These are phyloP conservation scores for Toxoplasma gondii DNA, from an alignment of 169 alveolate species.

Conservation along the genomic window DNA sequence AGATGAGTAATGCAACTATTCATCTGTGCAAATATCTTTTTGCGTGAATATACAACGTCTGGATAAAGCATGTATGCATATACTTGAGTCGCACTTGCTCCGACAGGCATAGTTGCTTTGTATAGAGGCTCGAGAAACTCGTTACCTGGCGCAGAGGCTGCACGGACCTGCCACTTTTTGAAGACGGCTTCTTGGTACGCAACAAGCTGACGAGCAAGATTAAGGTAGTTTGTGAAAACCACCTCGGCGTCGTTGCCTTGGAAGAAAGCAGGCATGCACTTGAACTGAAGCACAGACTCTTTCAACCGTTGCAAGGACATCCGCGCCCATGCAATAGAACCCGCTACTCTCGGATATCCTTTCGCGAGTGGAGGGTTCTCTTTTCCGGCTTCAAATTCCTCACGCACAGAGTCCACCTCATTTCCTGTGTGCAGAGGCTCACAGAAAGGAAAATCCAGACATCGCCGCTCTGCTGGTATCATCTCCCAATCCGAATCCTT, in stretches of 20 bases:
- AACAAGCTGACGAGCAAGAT: constrained; percentile 51
- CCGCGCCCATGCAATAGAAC: constrained; percentile 92
- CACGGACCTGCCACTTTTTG: constrained; percentile 61
- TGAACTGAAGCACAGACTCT: constrained; percentile 90
- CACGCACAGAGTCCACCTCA: constrained; percentile 65
- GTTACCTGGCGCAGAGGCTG: too few species aligned
- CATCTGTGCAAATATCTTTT: too few species aligned
- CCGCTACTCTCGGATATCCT: constrained; percentile 85
- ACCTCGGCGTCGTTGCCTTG: constrained; percentile 79
- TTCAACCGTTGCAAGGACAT: constrained; percentile 88
- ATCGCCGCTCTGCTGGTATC: background rate
- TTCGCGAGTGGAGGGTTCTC: constrained; percentile 83
- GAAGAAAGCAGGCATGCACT: constrained; percentile 83
- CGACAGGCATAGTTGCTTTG: too few species aligned
- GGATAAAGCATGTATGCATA: background rate
- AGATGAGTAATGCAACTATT: too few species aligned
- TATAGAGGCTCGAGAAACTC: too few species aligned
- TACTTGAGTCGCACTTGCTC: too few species aligned
- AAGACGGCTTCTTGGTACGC: constrained; percentile 58
- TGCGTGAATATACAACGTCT: too few species aligned
- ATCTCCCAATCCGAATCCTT: background rate
- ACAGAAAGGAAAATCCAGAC: background rate
- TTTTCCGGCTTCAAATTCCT: constrained; percentile 68
- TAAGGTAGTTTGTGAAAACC: constrained; percentile 64
- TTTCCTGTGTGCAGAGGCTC: constrained; percentile 24